Evolutionary conservation across 2,329 filamentous ascomycete species (phyloP), one percentile per base, ranked within the genome.

Genomic region (Fusarium sp.): DNA sequence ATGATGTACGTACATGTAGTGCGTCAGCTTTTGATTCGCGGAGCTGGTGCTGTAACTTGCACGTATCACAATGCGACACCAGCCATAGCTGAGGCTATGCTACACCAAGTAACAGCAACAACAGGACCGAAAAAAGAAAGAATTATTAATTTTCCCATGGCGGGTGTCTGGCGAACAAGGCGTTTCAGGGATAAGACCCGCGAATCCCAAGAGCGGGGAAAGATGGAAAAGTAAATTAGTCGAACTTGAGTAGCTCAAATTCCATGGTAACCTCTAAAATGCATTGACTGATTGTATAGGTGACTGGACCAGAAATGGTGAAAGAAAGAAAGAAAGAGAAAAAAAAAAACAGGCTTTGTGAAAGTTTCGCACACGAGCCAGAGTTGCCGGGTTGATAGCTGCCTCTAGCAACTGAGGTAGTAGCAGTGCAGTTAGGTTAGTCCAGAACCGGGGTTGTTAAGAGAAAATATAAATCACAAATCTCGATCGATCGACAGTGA

Each of bases 401-500:
- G n/a, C n/a, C 33, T 30, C 33, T 40, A 26, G n/a, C 28, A 37
- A 37, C 33, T 51, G 28, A 42, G 37, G 50, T 44, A 42, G 28
- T n/a, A 53, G 15, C 13, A 44, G 28, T 13, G 42, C 42, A 28
- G 42, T 31, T 53, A 18, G 50, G 28, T 59, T 41, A 13, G 28
- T 58, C 57, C 45, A 49, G 33, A 53, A 47, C 23, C 40, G 40
- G 54, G 46, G 30, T 62, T 23, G 15, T 26, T 53, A 42, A 45
- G 45, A 51, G 11, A 47, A 42, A 41, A 45, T 37, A 37, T 42
- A 47, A 34, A 57, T 71, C 64, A 62, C 30, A 40, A 69, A 70
- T 70, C 68, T 70, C 68, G 68, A 70, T 70, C 68, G 68, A 70
- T 70, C 68, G 67, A 56, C 67, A 55, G 42, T 44, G 67, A 70